These are phyloP conservation scores for Larix kaempferi DNA, from an alignment of 75 land plant genomes.

Conservation along the genomic window DNA sequence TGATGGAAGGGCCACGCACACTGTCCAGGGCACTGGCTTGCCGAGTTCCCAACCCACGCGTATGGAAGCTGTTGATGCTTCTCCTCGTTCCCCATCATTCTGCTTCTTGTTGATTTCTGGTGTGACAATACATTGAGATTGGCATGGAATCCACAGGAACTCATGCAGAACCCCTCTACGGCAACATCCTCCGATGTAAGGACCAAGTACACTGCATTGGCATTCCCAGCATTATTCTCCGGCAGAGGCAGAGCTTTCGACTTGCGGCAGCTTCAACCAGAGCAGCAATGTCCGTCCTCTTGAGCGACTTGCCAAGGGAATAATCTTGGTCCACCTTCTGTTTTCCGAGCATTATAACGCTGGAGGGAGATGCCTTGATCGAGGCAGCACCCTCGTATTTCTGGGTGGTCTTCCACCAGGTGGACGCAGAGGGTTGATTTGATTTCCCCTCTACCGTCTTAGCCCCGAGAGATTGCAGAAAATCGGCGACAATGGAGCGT, in stretches of 20 bases:
- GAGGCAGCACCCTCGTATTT: background rate
- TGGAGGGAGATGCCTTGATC: background rate
- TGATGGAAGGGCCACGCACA: constrained; percentile 30
- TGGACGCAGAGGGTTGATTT: constrained; percentile 2
- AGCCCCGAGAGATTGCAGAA: constrained; percentile 54
- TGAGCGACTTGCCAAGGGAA: constrained; percentile 19
- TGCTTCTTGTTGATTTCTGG: too few species aligned
- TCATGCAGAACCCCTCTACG: constrained; percentile 49
- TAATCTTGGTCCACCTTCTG: background rate
- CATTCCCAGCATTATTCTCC: too few species aligned
- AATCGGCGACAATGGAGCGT: constrained; percentile 41
- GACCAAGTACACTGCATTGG: constrained; percentile 37
- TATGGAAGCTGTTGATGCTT: background rate
- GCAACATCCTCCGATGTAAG: constrained; percentile 36
- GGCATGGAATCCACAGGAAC: constrained; percentile 41
- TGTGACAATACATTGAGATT: background rate
- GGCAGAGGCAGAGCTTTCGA: background rate
- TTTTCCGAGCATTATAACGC: background rate
- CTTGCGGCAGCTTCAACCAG: constrained; percentile 14
- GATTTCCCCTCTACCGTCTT: constrained; percentile 10
- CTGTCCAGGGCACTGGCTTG: constrained; percentile 12
- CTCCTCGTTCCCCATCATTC: background rate
- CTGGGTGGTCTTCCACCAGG: constrained; percentile 3
- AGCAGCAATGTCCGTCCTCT: constrained; percentile 14
- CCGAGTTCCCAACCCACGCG: constrained; percentile 22